Conservation (phyloP, 805 yeast species). For the Ogataea glucozyma region DNA sequence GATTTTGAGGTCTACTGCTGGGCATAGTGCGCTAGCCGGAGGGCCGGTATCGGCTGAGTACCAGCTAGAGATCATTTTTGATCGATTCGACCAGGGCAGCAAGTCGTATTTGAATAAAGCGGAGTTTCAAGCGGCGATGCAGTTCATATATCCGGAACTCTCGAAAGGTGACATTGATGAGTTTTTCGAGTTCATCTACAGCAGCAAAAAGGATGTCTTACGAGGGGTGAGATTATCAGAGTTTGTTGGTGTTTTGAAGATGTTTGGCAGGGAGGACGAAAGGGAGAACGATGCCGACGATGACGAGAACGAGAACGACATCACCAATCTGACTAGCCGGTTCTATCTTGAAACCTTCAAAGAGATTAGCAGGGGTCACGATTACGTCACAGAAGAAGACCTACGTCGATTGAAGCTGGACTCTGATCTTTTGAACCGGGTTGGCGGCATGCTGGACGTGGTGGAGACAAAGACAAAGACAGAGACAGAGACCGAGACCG, state of each 20-base stretch:
- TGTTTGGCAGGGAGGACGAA: constrained; percentile 22
- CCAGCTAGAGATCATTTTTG: constrained; percentile 46
- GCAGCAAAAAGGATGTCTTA: constrained; percentile 21
- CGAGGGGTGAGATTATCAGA: constrained; percentile 31
- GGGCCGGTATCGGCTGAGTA: constrained; percentile 34
- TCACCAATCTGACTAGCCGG: constrained; percentile 42
- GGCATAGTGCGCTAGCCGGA: constrained; percentile 7
- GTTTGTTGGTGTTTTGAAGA: constrained; percentile 28
- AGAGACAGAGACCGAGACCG: too few relatives aligned
- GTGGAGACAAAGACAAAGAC: too few relatives aligned
- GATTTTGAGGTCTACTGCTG: constrained; percentile 14
- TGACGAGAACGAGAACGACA: constrained; percentile 28
- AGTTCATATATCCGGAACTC: constrained; percentile 42
- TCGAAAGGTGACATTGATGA: constrained; percentile 38
- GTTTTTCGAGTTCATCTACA: constrained; percentile 37
- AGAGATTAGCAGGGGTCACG: constrained; percentile 42
- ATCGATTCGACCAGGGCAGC: constrained; percentile 39
- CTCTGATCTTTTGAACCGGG: constrained; percentile 13
- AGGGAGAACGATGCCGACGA: constrained; percentile 26
- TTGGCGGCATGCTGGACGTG: constrained; percentile 17
- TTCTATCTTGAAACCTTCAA: constrained; percentile 41
- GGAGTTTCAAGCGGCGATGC: constrained; percentile 46
- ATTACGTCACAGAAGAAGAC: constrained; percentile 40
- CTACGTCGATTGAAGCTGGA: constrained; percentile 36
- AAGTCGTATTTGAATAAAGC: constrained; percentile 39